These are phyloP conservation scores for Citrus inodora DNA, from an alignment of 345 rosid species.

Conservation along the genomic window DNA sequence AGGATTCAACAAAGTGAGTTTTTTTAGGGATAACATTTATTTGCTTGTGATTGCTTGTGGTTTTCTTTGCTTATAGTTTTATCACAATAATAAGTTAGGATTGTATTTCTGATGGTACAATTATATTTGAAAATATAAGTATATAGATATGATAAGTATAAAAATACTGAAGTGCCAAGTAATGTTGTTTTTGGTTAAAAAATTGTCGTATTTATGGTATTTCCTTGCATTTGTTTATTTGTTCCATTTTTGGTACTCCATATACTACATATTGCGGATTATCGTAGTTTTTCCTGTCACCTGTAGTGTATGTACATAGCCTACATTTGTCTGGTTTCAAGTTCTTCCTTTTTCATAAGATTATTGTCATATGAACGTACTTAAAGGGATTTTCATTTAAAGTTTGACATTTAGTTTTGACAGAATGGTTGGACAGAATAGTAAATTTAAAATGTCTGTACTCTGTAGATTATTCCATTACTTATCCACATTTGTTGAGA, in stretches of 20 bases:
- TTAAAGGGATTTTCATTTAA: not conserved
- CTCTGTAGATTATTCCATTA: not conserved
- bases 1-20: conserved; percentile 75
- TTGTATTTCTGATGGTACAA: not conserved
- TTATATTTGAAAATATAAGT: not conserved
- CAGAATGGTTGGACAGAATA: not conserved
- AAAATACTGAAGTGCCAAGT: not conserved
- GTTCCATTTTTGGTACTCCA: not conserved
- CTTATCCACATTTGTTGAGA: not conserved
- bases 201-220: not conserved
- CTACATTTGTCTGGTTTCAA: not conserved
- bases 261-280: not conserved
- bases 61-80: not conserved
- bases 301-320: not conserved
- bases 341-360: not conserved
- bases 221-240: not conserved
- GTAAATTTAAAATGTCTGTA: not conserved
- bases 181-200: not conserved
- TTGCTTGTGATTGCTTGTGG: conserved; percentile 4
- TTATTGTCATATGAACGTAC: not conserved
- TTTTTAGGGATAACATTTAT: not conserved
- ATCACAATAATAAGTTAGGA: not conserved
- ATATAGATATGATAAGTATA: not conserved
- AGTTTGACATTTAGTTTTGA: not conserved
- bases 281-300: not conserved